Evolutionary conservation across 306 rosid genomes (phyloP), one percentile per base, ranked within the genome.

Genomic region (Dryas octopetala): DNA sequence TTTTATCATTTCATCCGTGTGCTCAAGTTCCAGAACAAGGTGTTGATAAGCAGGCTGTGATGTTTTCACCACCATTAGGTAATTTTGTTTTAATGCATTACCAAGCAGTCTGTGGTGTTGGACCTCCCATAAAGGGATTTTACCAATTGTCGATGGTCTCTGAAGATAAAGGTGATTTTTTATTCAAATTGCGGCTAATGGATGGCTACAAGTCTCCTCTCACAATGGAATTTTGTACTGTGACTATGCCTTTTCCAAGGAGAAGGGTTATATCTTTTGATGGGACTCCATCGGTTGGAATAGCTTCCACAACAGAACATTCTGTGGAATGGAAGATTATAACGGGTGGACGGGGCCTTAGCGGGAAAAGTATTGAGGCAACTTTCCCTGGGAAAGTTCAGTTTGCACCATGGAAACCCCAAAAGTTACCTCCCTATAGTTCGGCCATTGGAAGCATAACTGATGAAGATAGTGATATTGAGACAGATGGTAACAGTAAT

Each of bases 131-230:
- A 74, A 89, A 84, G 81, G 98, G 97, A 75, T 92, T 96, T 83
- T 92, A 89, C 83, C 99, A 92, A 76, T 80, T 96, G 88, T 96
- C 98, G 49, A 92, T 96, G 98, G 97, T 96, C 62, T 96, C 99
- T 50, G 98, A 92, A 85, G 98, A 96, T 74, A 88, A 96, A 81
- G 99, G 99, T 62, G 99, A 97, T 58, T 96, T 96, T 85, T 84
- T 96, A 74, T 96, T 96, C 86, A 92, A 92, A 85, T 77, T 95
- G 83, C 75, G 71, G 77, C 74, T 95, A 65, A 89, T 95, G 97
- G 98, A 89, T 88, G 99, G 99, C 80, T 95, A 90, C 68, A 95
- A 80, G 83, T 74, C 97, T 73, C 97, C 98, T 53, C 81, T 92
- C 76, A 69, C 93, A 51, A 95, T 95, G 98, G 98, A 92, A 71